Evolutionary conservation across 208 protist species (phyloP).

Genomic region (Herpetomonas muscarum): DNA sequence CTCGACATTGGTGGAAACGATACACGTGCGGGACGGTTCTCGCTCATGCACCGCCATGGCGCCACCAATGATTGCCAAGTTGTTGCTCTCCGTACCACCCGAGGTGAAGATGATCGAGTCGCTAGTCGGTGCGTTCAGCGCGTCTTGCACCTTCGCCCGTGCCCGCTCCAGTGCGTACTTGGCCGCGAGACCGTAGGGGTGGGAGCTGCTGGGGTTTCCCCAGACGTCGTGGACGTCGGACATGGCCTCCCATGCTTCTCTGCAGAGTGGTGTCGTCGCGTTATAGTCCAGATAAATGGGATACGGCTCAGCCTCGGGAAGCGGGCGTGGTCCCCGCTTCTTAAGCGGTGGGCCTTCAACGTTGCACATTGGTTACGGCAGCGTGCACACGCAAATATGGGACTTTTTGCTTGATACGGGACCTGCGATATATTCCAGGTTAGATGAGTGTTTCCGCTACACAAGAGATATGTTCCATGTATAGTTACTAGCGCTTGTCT

Average conservation of each 20-base stretch:
- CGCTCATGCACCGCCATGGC: slow-evolving; percentile 23
- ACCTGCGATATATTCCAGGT: too few species aligned
- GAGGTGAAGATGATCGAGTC: slow-evolving; percentile 91
- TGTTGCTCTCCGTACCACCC: slow-evolving; percentile 93
- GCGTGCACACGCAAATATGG: slow-evolving; percentile 1
- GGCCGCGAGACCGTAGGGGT: slow-evolving; percentile 79
- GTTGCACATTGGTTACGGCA: slow-evolving; percentile 48
- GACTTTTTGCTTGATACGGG: too few species aligned
- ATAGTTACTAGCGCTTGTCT: too few species aligned
- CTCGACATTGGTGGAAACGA: slow-evolving; percentile 79
- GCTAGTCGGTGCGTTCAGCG: slow-evolving; percentile 36
- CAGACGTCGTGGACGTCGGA: slow-evolving; percentile 41
- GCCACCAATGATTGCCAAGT: slow-evolving; percentile 85
- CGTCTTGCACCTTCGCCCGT: slow-evolving; percentile 40
- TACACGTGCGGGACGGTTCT: slow-evolving; percentile 26
- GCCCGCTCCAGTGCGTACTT: slow-evolving; percentile 81
- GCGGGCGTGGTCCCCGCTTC: slow-evolving; percentile 44
- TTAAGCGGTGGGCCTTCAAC: slow-evolving; percentile 62
- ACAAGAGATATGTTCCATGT: too few species aligned
- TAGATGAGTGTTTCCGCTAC: too few species aligned
- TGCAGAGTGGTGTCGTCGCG: slow-evolving; percentile 88
- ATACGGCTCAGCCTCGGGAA: slow-evolving; percentile 39
- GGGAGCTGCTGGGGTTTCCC: slow-evolving; percentile 88
- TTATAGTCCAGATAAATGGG: slow-evolving; percentile 94
- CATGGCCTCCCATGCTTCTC: slow-evolving; percentile 81